phyloP scores from a whole-genome alignment of 2,329 filamentous ascomycete genomes.

The Leptographium radiaticola region DNA sequence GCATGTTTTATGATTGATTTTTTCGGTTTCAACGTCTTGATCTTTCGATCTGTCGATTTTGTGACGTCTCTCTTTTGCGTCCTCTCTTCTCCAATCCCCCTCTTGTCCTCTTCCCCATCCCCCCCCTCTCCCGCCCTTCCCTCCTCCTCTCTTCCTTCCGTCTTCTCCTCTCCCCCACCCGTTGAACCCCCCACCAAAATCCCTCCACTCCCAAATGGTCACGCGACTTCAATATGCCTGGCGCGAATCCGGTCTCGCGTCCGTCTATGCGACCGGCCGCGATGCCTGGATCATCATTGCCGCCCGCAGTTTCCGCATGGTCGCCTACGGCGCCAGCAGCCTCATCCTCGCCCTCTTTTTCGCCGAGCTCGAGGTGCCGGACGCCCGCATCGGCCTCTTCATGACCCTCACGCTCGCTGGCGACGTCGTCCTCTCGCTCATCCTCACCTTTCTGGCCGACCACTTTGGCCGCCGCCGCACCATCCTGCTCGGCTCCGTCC shows the following conservation, averaged over 20 bases:
- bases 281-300: constrained; percentile 43
- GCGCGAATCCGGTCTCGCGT: constrained; percentile 33
- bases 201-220: constrained; percentile 1
- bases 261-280: constrained; percentile 29
- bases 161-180: not conserved
- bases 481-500: constrained; percentile 33
- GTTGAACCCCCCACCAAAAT: too few species aligned
- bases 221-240: constrained; percentile 15
- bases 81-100: not conserved
- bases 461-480: constrained; percentile 41
- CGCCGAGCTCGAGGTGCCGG: constrained; percentile 38
- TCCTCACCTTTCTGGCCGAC: constrained; percentile 46
- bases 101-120: not conserved
- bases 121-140: not conserved
- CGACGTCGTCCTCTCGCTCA: constrained; percentile 44
- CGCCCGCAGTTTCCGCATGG: constrained; percentile 39
- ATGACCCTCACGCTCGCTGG: constrained; percentile 51
- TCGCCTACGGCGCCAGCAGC: constrained; percentile 49
- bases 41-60: not conserved
- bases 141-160: too few species aligned
- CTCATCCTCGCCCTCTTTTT: constrained; percentile 51
- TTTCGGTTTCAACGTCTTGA: too few species aligned
- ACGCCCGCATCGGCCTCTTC: constrained; percentile 48
- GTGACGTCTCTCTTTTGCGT: not conserved
- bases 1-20: too few species aligned